These are phyloP conservation scores for Chalciporus sphaerocephalus DNA, from an alignment of 768 basidiomycete genomes.

Conservation along the genomic window DNA sequence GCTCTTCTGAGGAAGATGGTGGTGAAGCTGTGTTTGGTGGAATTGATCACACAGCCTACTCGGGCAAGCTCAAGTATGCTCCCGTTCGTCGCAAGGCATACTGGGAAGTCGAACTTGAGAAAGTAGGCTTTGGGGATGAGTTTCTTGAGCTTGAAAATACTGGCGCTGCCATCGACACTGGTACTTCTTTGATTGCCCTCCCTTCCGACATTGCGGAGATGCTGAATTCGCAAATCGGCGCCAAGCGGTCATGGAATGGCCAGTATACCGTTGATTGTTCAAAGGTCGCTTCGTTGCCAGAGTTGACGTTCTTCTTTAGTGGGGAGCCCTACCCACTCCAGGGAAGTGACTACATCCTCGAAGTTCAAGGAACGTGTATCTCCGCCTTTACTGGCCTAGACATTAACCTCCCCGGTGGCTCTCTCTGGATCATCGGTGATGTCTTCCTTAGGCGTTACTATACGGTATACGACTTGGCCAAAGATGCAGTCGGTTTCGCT, in stretches of 20 bases:
- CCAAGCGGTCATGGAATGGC: conserved; percentile 92
- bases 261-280: conserved; percentile 90
- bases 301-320: conserved; percentile 77
- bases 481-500: conserved; percentile 83
- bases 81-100: conserved; percentile 94
- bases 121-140: conserved; percentile 81
- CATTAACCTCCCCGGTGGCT: conserved; percentile 73
- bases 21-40: conserved; percentile 93
- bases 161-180: conserved; percentile 89
- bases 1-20: conserved; percentile 79
- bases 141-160: conserved; percentile 88
- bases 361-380: conserved; percentile 90
- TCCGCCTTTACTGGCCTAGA: conserved; percentile 91
- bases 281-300: conserved; percentile 79
- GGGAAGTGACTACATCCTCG: conserved; percentile 83
- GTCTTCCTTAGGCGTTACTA: conserved; percentile 89
- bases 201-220: conserved; percentile 96
- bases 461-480: conserved; percentile 83
- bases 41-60: conserved; percentile 71
- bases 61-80: conserved; percentile 77
- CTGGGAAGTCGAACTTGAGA: conserved; percentile 96
- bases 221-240: conserved; percentile 93
- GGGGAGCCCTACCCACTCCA: conserved; percentile 77
- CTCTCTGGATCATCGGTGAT: conserved; percentile 91
- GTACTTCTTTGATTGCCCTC: conserved; percentile 89